These are phyloP conservation scores for Leccinellum albellum DNA, from an alignment of 768 basidiomycete genomes.

Conservation along the genomic window DNA sequence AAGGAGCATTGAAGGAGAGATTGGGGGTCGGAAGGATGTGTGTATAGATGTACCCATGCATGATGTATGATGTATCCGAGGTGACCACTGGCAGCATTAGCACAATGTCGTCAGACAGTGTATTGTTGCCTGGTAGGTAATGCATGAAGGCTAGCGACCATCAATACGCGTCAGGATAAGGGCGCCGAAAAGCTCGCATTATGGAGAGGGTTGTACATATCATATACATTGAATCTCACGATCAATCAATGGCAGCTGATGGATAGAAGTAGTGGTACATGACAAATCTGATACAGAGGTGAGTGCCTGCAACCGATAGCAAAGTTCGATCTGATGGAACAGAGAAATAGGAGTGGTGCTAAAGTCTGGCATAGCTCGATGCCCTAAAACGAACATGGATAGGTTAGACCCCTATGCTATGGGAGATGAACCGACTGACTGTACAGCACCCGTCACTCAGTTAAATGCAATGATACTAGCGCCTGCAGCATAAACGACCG, in stretches of 20 bases:
- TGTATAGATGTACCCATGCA: not conserved
- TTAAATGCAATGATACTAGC: constrained; percentile 4
- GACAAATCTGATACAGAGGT: not conserved
- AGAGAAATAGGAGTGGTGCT: not conserved
- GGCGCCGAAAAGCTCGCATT: no score
- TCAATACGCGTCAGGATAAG: no score
- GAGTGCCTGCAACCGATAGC: not conserved
- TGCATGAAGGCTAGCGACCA: no score
- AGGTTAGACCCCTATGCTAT: not conserved
- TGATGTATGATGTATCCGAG: no score
- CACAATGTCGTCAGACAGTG: no score
- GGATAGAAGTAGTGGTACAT: not conserved
- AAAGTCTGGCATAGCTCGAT: not conserved
- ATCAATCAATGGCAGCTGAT: no score
- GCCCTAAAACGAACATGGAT: not conserved
- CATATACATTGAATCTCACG: no score
- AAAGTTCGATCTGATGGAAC: not conserved
- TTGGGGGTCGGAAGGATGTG: not conserved
- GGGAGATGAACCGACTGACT: not conserved
- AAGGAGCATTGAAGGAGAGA: no score
- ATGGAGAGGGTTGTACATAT: no score
- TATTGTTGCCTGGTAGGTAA: no score
- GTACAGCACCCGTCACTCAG: not conserved
- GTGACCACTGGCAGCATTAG: no score
- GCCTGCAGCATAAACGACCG: constrained; percentile 3